Conservation (phyloP, 164 flowering plant genomes). For the Magnolia officinalis region DNA sequence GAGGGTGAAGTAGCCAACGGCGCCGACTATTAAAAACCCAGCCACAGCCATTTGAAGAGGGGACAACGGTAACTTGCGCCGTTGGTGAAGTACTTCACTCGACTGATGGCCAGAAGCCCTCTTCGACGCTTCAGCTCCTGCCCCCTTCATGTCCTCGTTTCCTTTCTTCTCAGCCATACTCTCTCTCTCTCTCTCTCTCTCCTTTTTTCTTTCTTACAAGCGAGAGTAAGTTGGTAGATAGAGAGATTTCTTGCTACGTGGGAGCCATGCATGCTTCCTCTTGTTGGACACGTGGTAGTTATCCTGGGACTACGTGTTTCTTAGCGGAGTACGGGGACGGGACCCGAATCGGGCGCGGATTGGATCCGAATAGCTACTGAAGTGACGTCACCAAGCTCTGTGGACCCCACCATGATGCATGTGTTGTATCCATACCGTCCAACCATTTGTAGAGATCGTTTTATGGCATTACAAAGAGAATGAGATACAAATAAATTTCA, state of each 20-base stretch:
- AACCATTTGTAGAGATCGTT: too few relatives aligned
- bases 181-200: background rate
- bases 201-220: background rate
- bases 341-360: too few relatives aligned
- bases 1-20: constrained; percentile 17
- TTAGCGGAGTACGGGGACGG: too few relatives aligned
- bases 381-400: too few relatives aligned
- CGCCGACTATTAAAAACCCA: constrained; percentile 5
- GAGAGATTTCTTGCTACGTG: background rate
- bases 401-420: too few relatives aligned
- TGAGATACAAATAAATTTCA: too few relatives aligned
- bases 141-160: background rate
- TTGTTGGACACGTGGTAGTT: background rate
- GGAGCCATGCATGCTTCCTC: background rate
- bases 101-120: constrained; percentile 8
- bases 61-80: constrained; percentile 13
- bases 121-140: constrained; percentile 12
- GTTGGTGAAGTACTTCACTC: constrained; percentile 19
- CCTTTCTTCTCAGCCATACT: background rate
- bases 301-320: too few relatives aligned
- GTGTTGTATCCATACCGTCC: too few relatives aligned
- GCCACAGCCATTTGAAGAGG: constrained; percentile 8
- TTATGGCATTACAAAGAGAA: too few relatives aligned
- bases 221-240: background rate
- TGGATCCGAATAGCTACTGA: too few relatives aligned